Conservation (phyloP, 2,329 filamentous ascomycete species). For the Lecanicillium sp. region DNA sequence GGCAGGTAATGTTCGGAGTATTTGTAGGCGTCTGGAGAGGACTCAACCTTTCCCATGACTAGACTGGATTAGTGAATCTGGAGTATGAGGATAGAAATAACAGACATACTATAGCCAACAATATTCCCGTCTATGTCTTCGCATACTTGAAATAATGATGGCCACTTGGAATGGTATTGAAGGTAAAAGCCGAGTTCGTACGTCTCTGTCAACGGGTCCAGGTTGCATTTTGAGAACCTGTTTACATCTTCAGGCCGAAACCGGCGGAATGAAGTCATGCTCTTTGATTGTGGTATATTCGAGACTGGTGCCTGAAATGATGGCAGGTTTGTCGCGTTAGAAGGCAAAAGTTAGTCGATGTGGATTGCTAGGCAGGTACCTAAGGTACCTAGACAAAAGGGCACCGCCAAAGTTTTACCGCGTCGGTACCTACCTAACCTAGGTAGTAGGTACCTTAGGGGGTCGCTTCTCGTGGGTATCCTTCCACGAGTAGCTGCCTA, state of each 20-base stretch:
- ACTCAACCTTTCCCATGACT: conserved; percentile 98
- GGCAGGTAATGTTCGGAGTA: conserved; percentile 87
- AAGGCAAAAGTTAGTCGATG: too few relatives aligned
- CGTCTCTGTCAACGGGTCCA: conserved; percentile 95
- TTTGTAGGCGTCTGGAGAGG: conserved; percentile 66
- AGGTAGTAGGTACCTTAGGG: too few relatives aligned
- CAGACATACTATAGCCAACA: conserved; percentile 76
- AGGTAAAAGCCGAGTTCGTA: conserved; percentile 95
- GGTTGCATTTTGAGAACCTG: conserved; percentile 87
- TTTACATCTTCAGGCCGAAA: conserved; percentile 81
- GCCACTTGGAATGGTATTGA: conserved; percentile 94
- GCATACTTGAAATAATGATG: conserved; percentile 85
- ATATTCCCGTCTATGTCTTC: conserved; percentile 83
- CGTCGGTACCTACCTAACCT: too few relatives aligned
- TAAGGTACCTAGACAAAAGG: too few relatives aligned
- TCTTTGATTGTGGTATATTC: too few relatives aligned
- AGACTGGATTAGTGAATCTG: conserved; percentile 28
- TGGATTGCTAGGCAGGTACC: too few relatives aligned
- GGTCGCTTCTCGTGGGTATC: too few relatives aligned
- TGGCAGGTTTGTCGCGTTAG: too few relatives aligned
- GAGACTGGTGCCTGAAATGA: too few relatives aligned
- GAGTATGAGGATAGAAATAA: not conserved
- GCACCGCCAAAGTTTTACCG: too few relatives aligned
- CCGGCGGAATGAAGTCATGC: conserved; percentile 77
- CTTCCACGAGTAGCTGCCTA: too few relatives aligned